phyloP scores from a whole-genome alignment of 78 protist genomes.

The Dictyostelium citrinum region DNA sequence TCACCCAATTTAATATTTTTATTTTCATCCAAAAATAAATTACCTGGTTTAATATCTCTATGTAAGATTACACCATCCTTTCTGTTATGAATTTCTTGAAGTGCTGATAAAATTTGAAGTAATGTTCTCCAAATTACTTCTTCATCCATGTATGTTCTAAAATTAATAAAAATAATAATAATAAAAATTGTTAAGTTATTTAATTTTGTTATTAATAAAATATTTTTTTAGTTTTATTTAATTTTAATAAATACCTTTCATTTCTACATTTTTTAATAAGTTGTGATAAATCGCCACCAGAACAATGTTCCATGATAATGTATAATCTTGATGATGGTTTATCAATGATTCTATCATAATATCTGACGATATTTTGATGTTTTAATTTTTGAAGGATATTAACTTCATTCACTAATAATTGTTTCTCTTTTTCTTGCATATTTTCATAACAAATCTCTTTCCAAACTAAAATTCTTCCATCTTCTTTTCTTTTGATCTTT shows the following conservation, averaged over 20 bases:
- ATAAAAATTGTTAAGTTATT: neutral
- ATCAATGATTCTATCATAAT: constrained; percentile 89
- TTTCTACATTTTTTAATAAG: constrained; percentile 68
- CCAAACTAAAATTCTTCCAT: constrained; percentile 87
- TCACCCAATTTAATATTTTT: constrained; percentile 93
- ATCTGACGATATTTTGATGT: constrained; percentile 94
- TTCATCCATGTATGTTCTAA: constrained; percentile 79
- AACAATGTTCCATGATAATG: constrained; percentile 95
- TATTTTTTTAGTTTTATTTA: too few species aligned
- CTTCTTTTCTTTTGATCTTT: constrained; percentile 69
- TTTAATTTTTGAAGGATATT: constrained; percentile 86
- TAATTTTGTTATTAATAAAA: neutral
- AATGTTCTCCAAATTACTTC: constrained; percentile 85
- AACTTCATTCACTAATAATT: constrained; percentile 91
- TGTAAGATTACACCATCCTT: constrained; percentile 89
- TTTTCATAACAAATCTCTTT: constrained; percentile 89
- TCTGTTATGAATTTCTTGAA: constrained; percentile 81
- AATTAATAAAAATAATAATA: neutral
- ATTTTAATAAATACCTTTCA: constrained; percentile 21
- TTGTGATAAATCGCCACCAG: constrained; percentile 93
- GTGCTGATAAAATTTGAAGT: constrained; percentile 84
- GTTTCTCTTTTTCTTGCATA: constrained; percentile 92
- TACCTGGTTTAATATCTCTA: constrained; percentile 93
- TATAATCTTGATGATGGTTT: constrained; percentile 63
- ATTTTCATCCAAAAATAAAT: constrained; percentile 85